Percentiles rank a stretch among this genome's conserved stretches.
Conservation (phyloP, 495 filamentous ascomycete species). For the Xylaria curta region DNA sequence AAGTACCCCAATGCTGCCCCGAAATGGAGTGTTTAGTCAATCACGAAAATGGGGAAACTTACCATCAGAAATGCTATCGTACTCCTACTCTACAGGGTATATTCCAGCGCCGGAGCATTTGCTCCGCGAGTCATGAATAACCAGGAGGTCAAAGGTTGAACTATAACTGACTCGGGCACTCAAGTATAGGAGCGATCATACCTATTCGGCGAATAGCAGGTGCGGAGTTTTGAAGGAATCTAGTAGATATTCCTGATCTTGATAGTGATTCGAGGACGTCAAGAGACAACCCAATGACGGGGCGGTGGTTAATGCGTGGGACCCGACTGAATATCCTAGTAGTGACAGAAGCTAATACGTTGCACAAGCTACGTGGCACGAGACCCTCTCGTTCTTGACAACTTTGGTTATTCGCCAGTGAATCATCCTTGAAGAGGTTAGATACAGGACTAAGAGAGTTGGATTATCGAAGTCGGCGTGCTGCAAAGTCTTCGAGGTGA, state of each 20-base stretch:
- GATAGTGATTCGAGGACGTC: background rate
- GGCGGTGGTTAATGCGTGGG: background rate
- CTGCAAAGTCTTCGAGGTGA: background rate
- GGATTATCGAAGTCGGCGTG: background rate
- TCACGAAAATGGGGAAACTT: background rate
- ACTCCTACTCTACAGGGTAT: background rate
- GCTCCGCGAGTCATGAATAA: background rate
- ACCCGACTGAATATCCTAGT: background rate
- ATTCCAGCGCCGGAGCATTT: background rate
- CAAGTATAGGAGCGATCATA: no score
- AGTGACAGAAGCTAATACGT: background rate
- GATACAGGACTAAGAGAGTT: background rate
- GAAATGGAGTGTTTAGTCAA: background rate
- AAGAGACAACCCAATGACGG: background rate
- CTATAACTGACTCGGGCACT: background rate
- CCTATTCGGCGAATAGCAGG: background rate
- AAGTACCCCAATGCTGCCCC: background rate
- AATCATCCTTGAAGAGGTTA: background rate
- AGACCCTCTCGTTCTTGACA: background rate
- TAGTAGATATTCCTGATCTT: background rate
- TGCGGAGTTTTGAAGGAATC: background rate
- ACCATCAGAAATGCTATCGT: background rate
- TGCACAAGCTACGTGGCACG: background rate
- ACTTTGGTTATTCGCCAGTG: background rate
- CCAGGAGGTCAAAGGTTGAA: background rate